Base-by-base conservation (phyloP, 23 red algal species). In the Chondrus crispus region DNA sequence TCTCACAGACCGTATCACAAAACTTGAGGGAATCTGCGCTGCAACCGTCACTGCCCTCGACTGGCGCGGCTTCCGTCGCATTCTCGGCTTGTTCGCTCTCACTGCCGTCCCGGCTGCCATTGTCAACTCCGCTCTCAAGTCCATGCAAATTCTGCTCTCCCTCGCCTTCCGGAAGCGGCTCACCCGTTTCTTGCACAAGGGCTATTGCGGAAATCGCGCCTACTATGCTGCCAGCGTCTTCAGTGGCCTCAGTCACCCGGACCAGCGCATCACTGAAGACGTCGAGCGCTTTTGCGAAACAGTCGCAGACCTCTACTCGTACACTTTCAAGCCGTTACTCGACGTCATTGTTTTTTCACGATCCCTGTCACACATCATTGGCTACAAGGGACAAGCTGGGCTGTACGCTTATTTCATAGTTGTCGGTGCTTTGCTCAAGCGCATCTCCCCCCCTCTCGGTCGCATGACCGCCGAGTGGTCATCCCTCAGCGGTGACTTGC, bases 211-310 rank as follows among this genome's bases (percentile, higher is more conserved):
- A 36, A 76, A 88, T 80, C 88, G 94, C 32, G 88, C 86, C 12
- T 96, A 96, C 81, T 96, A 96, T 76, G 58, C 82, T 2, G 94
- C 94, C 39, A 74, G 68, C 45, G 87, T 91, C 24, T 66, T 96
- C 2, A 68, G 68, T 7, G 85, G 75, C 35, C 45, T 96, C 80
- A 58, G 54, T 5, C 84, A 96, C 33, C 87, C 94, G 28, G 94
- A 96, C 64, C 87, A 91, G 30, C 94, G 94, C 45, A 91, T 96
- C 80, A 88, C 88, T 18, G 94, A 91, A 51, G 94, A 96, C 55
- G 87, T 96, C 16, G 94, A 96, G 35, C 87, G 92, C 47, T 96
- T 96, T 87, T 96, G 84, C 50, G 85, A 92, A 37, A 88, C 85
- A 45, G 30, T 96, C 58, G 81, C 94, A 4, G 94, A 96, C 55